phyloP scores from a whole-genome alignment of 768 basidiomycete genomes.

The Pisolithus albus region DNA sequence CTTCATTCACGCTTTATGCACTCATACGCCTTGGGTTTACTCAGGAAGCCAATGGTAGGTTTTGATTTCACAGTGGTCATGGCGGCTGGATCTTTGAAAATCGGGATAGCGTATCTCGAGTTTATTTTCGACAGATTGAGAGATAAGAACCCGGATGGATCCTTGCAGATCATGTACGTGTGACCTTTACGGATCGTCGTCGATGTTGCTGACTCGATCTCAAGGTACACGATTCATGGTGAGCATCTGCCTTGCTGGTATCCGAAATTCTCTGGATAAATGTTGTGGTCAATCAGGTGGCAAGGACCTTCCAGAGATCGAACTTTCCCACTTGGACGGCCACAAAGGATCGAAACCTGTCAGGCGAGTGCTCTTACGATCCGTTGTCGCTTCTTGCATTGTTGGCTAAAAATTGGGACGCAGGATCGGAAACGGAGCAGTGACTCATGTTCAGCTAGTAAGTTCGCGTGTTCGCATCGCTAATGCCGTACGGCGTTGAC shows the following conservation, averaged over 20 bases:
- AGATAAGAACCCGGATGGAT: conserved; percentile 83
- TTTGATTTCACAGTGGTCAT: not conserved
- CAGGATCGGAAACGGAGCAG: conserved; percentile 92
- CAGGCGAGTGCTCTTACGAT: conserved; percentile 32
- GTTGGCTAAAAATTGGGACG: conserved; percentile 6
- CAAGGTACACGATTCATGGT: conserved; percentile 85
- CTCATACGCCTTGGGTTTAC: conserved; percentile 92
- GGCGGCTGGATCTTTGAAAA: not conserved
- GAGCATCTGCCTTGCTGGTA: conserved; percentile 1
- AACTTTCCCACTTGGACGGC: conserved; percentile 81
- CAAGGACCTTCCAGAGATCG: conserved; percentile 78
- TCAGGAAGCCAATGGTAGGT: conserved; percentile 78
- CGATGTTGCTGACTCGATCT: not conserved
- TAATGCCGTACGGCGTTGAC: not conserved
- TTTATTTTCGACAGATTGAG: conserved; percentile 83
- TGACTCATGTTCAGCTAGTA: conserved; percentile 86
- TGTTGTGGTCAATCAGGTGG: conserved; percentile 35
- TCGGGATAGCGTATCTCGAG: conserved; percentile 67
- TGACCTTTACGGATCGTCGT: not conserved
- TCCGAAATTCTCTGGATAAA: not conserved
- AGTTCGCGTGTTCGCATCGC: conserved; percentile 8
- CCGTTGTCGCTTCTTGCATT: not conserved
- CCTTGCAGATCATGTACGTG: conserved; percentile 81
- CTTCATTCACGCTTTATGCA: conserved; percentile 93
- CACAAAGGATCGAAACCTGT: conserved; percentile 83